Evolutionary conservation across 2,329 filamentous ascomycete genomes (phyloP), one percentile per base, ranked within the genome.

Genomic region (Metarhizium robertsii): DNA sequence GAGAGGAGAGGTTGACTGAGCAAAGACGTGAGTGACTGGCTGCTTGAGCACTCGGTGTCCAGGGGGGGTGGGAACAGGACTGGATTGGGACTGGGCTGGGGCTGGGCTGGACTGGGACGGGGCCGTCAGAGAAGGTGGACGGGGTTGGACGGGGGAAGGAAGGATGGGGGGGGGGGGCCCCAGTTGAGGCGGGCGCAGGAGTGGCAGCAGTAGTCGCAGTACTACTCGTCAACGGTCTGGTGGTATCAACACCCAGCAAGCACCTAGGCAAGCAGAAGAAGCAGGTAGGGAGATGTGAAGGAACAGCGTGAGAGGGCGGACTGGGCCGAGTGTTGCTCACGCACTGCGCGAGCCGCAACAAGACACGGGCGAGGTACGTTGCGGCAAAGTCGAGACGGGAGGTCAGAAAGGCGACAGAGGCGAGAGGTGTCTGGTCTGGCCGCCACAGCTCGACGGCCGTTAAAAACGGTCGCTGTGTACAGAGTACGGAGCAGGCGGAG

Each of bases 61-160:
- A 49, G 50, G 61, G 59, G 25, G 61, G 58, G 61, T 60, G 62
- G 59, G 60, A 61, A 59, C 59, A 62, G 61, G 46, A 49, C 52
- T 29, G 42, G 42, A 53, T 25, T 46, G n/a, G 58, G 61, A 60
- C 16, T 20, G 10, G 38, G 10, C 32, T 43, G 16, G 58, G 61
- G 59, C 20, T 48, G 50, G 50, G 25, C 34, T 25, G 10, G 38
- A 34, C 32, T 43, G 16, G 58, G 61, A 59, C 20, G 52, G 50
- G 50, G 25, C 34, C 20, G 50, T 25, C 6, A 38, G 18, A 45
- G 48, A 14, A 25, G 16, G 49, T 46, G 40, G 49, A 55, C 18
- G 46, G 6, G 43, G 47, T 45, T 55, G 53, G 53, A 53, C 29
- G 43, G 16, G 18, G 46, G n/a, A 46, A 36, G 7, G 10, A n/a